These are phyloP conservation scores for Botrytis hyacinthi DNA, from an alignment of 2,329 filamentous ascomycete species.

Conservation along the genomic window DNA sequence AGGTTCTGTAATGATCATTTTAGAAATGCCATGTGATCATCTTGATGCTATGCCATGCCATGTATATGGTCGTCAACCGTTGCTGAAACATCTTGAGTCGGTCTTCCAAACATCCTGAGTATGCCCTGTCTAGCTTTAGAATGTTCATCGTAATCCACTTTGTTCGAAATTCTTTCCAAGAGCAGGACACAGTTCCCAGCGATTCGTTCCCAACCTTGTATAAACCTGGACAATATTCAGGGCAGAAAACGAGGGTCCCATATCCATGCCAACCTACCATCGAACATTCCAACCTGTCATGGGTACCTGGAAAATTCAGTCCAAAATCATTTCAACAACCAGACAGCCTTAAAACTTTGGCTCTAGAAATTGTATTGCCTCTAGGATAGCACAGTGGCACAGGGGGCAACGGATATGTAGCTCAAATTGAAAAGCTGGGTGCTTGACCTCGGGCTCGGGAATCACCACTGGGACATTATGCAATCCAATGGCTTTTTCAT, in stretches of 20 bases:
- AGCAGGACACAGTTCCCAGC: slow-evolving; percentile 24
- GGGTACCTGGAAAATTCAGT: not conserved
- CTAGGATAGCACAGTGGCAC: slow-evolving; percentile 7
- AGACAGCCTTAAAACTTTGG: slow-evolving; percentile 8
- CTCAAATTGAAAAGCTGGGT: slow-evolving; percentile 4
- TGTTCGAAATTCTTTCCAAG: slow-evolving; percentile 18
- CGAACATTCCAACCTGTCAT: slow-evolving; percentile 13
- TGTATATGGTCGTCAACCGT: slow-evolving; percentile 12
- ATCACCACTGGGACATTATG: slow-evolving; percentile 2
- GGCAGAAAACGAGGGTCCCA: slow-evolving; percentile 11
- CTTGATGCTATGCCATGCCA: slow-evolving; percentile 7
- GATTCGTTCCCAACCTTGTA: slow-evolving; percentile 24
- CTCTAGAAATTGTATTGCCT: not conserved
- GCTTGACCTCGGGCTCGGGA: slow-evolving; percentile 5
- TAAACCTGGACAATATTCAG: slow-evolving; percentile 16
- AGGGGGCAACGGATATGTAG: not conserved
- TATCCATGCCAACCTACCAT: slow-evolving; percentile 12
- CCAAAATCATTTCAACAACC: not conserved
- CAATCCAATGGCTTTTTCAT: slow-evolving; percentile 4
- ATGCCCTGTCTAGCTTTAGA: slow-evolving; percentile 16
- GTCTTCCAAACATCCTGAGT: slow-evolving; percentile 10
- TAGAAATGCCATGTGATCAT: slow-evolving; percentile 1
- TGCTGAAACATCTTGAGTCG: slow-evolving; percentile 26
- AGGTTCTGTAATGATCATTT: not conserved
- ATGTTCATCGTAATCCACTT: slow-evolving; percentile 21